Evolutionary conservation across 2,329 filamentous ascomycete species (phyloP), one percentile per base, ranked within the genome.

Genomic region (Chrysoporthe puriensis): DNA sequence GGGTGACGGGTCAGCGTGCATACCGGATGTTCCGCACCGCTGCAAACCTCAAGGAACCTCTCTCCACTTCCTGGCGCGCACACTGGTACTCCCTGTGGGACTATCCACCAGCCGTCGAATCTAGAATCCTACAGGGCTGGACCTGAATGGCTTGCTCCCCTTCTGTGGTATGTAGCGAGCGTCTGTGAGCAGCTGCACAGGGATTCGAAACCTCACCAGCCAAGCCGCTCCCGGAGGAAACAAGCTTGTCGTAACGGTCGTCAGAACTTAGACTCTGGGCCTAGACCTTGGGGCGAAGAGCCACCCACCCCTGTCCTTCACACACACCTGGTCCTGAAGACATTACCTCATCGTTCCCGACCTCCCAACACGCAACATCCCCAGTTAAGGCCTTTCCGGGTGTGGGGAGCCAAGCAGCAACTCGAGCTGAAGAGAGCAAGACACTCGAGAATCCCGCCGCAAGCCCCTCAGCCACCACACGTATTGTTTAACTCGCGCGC

Each of bases 271-370:
- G 54, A 57, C n/a, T 9, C 40, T n/a, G 6, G 54, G 32, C 26
- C 50, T 54, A 57, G 54, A 57, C n/a, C 9, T 57, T n/a, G 6
- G 54, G 32, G 40, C 16, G 6, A 57, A 40, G 34, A 40, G 16
- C 16, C 8, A 9, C 36, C 44, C 44, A 16, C 50, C 50, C 50
- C 50, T 54, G 50, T 54, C 50, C 26, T 34, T 14, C 11, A 54
- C 21, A 54, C 50, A 52, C n/a, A 36, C 14, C 54, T 57, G 32
- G 32, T 36, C 14, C 16, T 34, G 54, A 14, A 34, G 54, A 32
- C 54, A 57, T 57, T 57, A 57, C 54, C 54, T 57, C 54, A 57
- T 57, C 54, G 54, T 18, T 57, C 21, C 54, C 34, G 34, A 40
- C 32, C 32, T 57, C 34, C 21, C 54, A 57, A 57, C 18, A 36